Percentiles rank a stretch among this genome's conserved stretches.
These are phyloP conservation scores for Tulasnella sp. DNA, from an alignment of 768 basidiomycete species.

Conservation along the genomic window DNA sequence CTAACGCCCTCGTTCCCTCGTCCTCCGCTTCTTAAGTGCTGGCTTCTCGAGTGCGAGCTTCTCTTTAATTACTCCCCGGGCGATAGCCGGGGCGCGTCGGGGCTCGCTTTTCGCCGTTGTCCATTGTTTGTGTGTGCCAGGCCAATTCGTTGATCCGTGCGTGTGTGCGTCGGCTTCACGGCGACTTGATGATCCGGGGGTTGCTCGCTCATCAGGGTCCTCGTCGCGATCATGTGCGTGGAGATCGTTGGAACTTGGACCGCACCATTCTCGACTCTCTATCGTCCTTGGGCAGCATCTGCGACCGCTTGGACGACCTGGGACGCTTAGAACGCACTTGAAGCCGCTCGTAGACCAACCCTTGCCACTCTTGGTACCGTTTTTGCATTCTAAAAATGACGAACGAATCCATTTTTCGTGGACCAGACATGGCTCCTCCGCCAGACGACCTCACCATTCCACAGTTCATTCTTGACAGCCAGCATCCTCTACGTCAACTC, in stretches of 20 bases:
- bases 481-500: slow-evolving; percentile 32
- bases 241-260: neutral
- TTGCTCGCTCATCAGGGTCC: neutral
- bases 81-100: neutral
- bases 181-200: slow-evolving; percentile 7
- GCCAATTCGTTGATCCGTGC: neutral
- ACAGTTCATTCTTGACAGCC: slow-evolving; percentile 34
- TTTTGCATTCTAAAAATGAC: neutral
- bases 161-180: neutral
- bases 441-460: slow-evolving; percentile 33
- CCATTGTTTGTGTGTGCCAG: neutral
- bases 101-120: neutral
- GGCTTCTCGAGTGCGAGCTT: slow-evolving; percentile 2
- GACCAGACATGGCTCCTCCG: slow-evolving; percentile 12
- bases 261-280: neutral
- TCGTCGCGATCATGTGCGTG: slow-evolving; percentile 10
- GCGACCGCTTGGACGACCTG: neutral
- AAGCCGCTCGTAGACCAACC: neutral
- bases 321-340: neutral
- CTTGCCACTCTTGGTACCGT: neutral
- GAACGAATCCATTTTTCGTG: neutral
- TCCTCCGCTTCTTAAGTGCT: neutral
- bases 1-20: neutral
- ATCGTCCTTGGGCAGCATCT: neutral
- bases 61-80: slow-evolving; percentile 12